Evolutionary conservation across 495 filamentous ascomycete genomes (phyloP), one percentile per base, ranked within the genome.

Genomic region (Penicillium manginii): DNA sequence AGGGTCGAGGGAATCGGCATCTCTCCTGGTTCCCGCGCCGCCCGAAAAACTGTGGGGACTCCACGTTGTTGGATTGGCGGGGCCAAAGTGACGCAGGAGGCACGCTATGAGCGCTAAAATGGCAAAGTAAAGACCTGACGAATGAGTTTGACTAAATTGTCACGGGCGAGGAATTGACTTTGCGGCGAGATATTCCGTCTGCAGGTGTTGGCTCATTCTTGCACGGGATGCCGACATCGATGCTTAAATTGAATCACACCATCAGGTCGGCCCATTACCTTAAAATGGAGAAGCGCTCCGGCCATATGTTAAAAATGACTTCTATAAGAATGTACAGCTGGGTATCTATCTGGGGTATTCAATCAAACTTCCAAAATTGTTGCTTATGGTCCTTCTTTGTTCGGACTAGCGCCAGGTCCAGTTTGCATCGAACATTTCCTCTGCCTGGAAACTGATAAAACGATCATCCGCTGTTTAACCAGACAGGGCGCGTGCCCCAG

Each of bases 401-500:
- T 39, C 35, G 35, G 35, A 39, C 35, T 45, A n/a, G 17, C 17
- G 26, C 6, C 26, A 29, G 26, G 26, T 29, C 26, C 26, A 8
- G 26, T 29, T 8, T 29, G 26, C 9, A 29, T 29, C 5, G 26
- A 29, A 29, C 6, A 29, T 29, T 29, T 8, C 9, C 26, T 29
- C 6, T 26, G 26, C 5, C 26, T 29, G 26, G 26, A 8, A 45
- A 21, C 17, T 18, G 17, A 1, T 17, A 4, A 19, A 10, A 17
- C 21, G 18, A 21, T 17, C 17, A 23, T 33, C 26, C 14, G 22
- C 40, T 9, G 37, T 37, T 39, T 50, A 37, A 35, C 60, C 63
- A 63, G 5, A 39, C 10, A 7, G 59, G 63, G 2, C 22, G 26
- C 14, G 31, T 49, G 8, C 60, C 67, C 67, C 67, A 70, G 0